Evolutionary conservation across 495 filamentous ascomycete species (phyloP).

Genomic region (Trichoderma gamsii): DNA sequence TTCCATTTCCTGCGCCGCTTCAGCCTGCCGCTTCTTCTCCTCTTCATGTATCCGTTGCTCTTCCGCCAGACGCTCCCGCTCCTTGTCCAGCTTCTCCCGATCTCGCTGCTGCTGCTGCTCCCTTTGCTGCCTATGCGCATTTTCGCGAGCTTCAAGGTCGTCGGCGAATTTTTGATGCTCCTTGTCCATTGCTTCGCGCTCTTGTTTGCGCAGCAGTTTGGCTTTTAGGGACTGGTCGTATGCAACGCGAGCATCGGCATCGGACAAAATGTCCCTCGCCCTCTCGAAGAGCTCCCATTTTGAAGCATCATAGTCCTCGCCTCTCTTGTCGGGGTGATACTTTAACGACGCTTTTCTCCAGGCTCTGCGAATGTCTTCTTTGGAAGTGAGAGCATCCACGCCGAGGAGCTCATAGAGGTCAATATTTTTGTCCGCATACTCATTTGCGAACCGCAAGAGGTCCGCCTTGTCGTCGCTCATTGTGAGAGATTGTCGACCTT

Average conservation of each 20-base stretch:
- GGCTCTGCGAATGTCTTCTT: slow-evolving; percentile 41
- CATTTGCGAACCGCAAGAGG: slow-evolving; percentile 35
- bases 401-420: slow-evolving; percentile 43
- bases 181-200: slow-evolving; percentile 27
- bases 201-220: slow-evolving; percentile 29
- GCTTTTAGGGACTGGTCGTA: slow-evolving; percentile 40
- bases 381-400: slow-evolving; percentile 34
- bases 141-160: slow-evolving; percentile 31
- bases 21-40: slow-evolving; percentile 19
- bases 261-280: slow-evolving; percentile 39
- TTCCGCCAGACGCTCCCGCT: slow-evolving; percentile 32
- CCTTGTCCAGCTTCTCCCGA: slow-evolving; percentile 24
- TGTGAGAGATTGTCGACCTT: slow-evolving; percentile 1
- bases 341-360: slow-evolving; percentile 41
- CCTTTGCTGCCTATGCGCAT: slow-evolving; percentile 19
- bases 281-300: slow-evolving; percentile 44
- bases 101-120: slow-evolving; percentile 26
- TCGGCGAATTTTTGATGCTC: slow-evolving; percentile 29
- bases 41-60: slow-evolving; percentile 32
- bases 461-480: slow-evolving; percentile 27
- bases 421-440: slow-evolving; percentile 32
- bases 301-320: slow-evolving; percentile 38
- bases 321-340: slow-evolving; percentile 47
- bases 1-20: slow-evolving; percentile 21
- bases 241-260: slow-evolving; percentile 32